Conservation (phyloP, 2,329 filamentous ascomycete species). For the Fusarium oxysporum region DNA sequence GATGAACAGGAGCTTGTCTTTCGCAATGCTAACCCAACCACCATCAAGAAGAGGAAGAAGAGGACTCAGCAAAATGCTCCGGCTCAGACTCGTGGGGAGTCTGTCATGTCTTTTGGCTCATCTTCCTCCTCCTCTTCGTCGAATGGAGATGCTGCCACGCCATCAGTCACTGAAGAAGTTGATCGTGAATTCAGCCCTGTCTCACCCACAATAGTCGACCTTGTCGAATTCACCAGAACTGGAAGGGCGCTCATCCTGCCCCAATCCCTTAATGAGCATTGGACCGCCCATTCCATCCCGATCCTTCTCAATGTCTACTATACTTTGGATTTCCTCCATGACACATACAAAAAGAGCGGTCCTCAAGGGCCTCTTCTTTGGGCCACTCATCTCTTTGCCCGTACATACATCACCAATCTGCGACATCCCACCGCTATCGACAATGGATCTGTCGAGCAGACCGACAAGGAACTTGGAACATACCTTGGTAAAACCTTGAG, state of each 20-base stretch:
- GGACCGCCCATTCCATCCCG: slow-evolving; percentile 54
- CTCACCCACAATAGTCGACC: slow-evolving; percentile 13
- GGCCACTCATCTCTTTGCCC: slow-evolving; percentile 55
- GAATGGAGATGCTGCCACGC: slow-evolving; percentile 17
- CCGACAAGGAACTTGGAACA: slow-evolving; percentile 49
- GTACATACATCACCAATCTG: slow-evolving; percentile 55
- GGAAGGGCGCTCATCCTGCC: slow-evolving; percentile 23
- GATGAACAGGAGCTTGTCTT: slow-evolving; percentile 56
- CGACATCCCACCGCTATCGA: slow-evolving; percentile 48
- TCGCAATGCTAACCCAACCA: slow-evolving; percentile 49
- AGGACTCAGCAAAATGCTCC: slow-evolving; percentile 23
- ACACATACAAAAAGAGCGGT: slow-evolving; percentile 43
- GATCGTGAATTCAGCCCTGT: slow-evolving; percentile 5
- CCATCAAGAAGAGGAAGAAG: slow-evolving; percentile 49
- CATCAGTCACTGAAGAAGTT: slow-evolving; percentile 16
- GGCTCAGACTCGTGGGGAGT: slow-evolving; percentile 2
- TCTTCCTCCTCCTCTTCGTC: slow-evolving; percentile 15
- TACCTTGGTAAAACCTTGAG: slow-evolving; percentile 54
- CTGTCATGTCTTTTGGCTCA: slow-evolving; percentile 17
- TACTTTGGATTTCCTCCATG: slow-evolving; percentile 50
- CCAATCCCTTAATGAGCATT: slow-evolving; percentile 50
- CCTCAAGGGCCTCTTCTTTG: slow-evolving; percentile 52
- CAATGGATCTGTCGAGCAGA: slow-evolving; percentile 41
- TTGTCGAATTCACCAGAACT: slow-evolving; percentile 17
- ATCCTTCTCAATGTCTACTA: slow-evolving; percentile 55